Evolutionary conservation across 192 early-diverging fungal genomes (phyloP), one percentile per base, ranked within the genome.

Genomic region (Coemansia aciculifera): DNA sequence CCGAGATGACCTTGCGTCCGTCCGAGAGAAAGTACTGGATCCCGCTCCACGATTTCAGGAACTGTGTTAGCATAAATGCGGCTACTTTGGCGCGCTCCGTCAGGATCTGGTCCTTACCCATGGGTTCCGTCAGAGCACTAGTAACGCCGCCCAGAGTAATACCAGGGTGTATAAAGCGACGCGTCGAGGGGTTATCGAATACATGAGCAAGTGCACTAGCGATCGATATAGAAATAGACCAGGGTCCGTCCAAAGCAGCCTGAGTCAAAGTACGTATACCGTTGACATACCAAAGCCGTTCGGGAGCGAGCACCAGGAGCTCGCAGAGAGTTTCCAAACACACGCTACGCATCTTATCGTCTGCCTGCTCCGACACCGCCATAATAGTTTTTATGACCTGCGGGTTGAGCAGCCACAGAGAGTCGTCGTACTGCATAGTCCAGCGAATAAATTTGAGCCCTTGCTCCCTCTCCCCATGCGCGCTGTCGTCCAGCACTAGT

Each of bases 21-120:
- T 81, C 79, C 1, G 75, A 63, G 65, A 85, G 23, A 64, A 85
- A 76, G 44, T 85, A 85, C 71, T 85, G 84, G 49, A 85, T 71
- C 13, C 84, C 84, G 63, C 78, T 62, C 84, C 84, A 85, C 51
- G 79, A 85, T 59, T 85, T 85, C 21, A 85, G 65, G 17, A 85
- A 60, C 70, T 78, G 75, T 42, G 84, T 72, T 59, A 85, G 61
- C 73, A 85, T 78, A 27, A 77, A 78, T 0, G 76, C 79, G 0
- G 84, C 74, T 0, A 81, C 67, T 15, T 79, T 79, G 60, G 79
- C 84, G 19, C 79, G 66, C 66, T 85, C 84, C 3, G 71, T 67
- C 40, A 81, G 68, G 37, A 74, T 63, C 38, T 68, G 69, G 66
- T 80, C 65, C 57, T 67, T 72, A 60, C 72, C 72, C 23, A 63